Evolutionary conservation across 352 stramenopile species (phyloP).

Genomic region (Globisporangium recalcitrans): DNA sequence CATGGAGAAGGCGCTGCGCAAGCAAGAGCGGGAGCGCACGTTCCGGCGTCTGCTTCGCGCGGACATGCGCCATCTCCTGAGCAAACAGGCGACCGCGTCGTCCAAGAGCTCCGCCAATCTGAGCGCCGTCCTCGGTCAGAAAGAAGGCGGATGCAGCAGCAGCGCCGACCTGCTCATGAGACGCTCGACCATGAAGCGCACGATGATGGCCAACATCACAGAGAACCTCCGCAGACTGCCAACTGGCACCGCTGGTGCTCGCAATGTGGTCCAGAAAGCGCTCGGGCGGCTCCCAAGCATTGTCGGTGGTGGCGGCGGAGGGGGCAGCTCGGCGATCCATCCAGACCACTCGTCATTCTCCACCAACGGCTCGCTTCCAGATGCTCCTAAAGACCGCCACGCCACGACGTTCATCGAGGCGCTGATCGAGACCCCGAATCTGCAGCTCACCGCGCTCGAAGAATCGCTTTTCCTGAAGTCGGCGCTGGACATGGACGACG

Average conservation of each 20-base stretch:
- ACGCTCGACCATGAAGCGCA: constrained; percentile 26
- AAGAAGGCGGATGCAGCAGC: constrained; percentile 8
- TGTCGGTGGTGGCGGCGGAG: background rate
- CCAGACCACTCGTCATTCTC: background rate
- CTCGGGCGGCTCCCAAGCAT: constrained; percentile 1
- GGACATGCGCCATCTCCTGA: constrained; percentile 17
- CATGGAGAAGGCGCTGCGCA: constrained; percentile 18
- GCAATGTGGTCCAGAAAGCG: constrained; percentile 8
- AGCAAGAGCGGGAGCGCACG: background rate
- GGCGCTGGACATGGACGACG: constrained; percentile 37
- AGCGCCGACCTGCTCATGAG: constrained; percentile 15
- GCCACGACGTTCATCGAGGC: constrained; percentile 18
- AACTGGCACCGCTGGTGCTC: constrained; percentile 9
- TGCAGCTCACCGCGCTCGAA: constrained; percentile 27
- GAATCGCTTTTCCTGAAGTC: constrained; percentile 42
- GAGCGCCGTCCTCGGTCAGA: constrained; percentile 11
- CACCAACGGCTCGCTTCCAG: background rate
- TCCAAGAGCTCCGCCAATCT: constrained; percentile 15
- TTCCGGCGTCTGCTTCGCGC: constrained; percentile 10
- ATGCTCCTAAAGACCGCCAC: constrained; percentile 3
- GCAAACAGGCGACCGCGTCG: constrained; percentile 8
- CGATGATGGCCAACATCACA: constrained; percentile 23
- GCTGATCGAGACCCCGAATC: constrained; percentile 29
- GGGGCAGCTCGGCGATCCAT: constrained; percentile 2
- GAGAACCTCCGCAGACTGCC: constrained; percentile 24